phyloP scores from a whole-genome alignment of 805 yeast species.

The Wickerhamomyces ciferrii region DNA sequence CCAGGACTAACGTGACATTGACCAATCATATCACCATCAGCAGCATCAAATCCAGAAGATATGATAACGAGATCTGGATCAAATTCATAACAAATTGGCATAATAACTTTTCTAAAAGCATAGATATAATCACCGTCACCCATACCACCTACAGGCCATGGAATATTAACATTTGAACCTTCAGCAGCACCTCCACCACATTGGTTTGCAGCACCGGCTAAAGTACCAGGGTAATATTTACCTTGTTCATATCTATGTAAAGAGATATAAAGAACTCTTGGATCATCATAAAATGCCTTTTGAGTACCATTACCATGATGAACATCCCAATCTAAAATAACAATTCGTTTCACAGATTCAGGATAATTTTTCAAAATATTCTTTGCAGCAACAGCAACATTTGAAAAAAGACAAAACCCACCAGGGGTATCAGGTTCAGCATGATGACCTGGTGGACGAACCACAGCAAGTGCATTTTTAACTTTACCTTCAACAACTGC shows the following conservation, averaged over 20 bases:
- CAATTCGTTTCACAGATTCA: slow-evolving; percentile 77
- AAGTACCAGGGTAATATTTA: slow-evolving; percentile 89
- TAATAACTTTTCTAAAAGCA: slow-evolving; percentile 78
- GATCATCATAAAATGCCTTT: slow-evolving; percentile 83
- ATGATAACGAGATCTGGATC: slow-evolving; percentile 90
- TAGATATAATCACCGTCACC: slow-evolving; percentile 94
- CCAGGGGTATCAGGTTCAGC: slow-evolving; percentile 98
- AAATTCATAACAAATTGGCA: slow-evolving; percentile 87
- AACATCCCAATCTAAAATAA: slow-evolving; percentile 95
- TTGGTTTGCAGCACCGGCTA: slow-evolving; percentile 74
- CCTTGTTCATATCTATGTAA: slow-evolving; percentile 92
- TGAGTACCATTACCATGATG: slow-evolving; percentile 99
- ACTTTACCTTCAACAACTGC: slow-evolving; percentile 93
- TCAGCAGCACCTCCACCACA: slow-evolving; percentile 84
- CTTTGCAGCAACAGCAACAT: slow-evolving; percentile 96
- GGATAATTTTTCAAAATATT: slow-evolving; percentile 78
- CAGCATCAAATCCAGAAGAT: slow-evolving; percentile 97
- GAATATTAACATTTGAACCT: slow-evolving; percentile 86
- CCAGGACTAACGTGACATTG: slow-evolving; percentile 95
- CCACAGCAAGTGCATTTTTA: slow-evolving; percentile 88
- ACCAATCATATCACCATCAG: slow-evolving; percentile 96
- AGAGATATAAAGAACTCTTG: slow-evolving; percentile 85
- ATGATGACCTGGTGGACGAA: slow-evolving; percentile 99
- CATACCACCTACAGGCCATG: slow-evolving; percentile 91
- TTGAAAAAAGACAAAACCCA: slow-evolving; percentile 93